phyloP scores from a whole-genome alignment of 768 basidiomycete species.

The Serpula lacrymans region DNA sequence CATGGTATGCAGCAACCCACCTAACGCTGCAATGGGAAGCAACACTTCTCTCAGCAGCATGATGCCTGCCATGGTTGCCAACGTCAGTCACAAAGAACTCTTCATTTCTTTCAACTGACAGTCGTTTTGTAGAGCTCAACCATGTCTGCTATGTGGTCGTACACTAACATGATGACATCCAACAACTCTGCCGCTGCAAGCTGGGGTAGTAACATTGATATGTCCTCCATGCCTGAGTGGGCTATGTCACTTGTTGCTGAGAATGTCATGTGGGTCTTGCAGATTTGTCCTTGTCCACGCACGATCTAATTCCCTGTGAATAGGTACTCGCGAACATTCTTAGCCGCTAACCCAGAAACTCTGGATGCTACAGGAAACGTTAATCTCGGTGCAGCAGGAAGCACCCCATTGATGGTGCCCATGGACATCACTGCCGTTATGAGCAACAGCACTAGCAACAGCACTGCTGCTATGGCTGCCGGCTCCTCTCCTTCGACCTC shows the following conservation, averaged over 20 bases:
- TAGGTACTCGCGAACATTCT: slow-evolving; percentile 39
- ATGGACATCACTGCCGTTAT: slow-evolving; percentile 49
- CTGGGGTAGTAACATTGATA: slow-evolving; percentile 66
- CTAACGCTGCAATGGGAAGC: slow-evolving; percentile 42
- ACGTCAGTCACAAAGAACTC: slow-evolving; percentile 30
- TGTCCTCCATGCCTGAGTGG: slow-evolving; percentile 53
- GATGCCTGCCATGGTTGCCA: slow-evolving; percentile 46
- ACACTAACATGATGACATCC: slow-evolving; percentile 46
- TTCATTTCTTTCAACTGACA: slow-evolving; percentile 1
- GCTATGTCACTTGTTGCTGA: slow-evolving; percentile 45
- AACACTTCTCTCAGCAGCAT: slow-evolving; percentile 46
- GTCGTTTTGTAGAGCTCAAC: slow-evolving; percentile 42
- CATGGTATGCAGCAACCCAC: slow-evolving; percentile 46
- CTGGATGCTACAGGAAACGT: slow-evolving; percentile 48
- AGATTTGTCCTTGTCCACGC: neutral
- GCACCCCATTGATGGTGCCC: slow-evolving; percentile 57
- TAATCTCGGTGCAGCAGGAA: slow-evolving; percentile 41
- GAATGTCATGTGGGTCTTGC: slow-evolving; percentile 45
- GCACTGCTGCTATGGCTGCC: slow-evolving; percentile 25
- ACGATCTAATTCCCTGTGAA: slow-evolving; percentile 1
- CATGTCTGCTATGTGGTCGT: slow-evolving; percentile 52
- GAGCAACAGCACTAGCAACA: slow-evolving; percentile 20
- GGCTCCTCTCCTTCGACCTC: slow-evolving; percentile 17
- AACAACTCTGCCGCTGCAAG: slow-evolving; percentile 43
- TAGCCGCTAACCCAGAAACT: slow-evolving; percentile 50